Base-by-base conservation (phyloP, 768 basidiomycete genomes). In the Russula virescens region DNA sequence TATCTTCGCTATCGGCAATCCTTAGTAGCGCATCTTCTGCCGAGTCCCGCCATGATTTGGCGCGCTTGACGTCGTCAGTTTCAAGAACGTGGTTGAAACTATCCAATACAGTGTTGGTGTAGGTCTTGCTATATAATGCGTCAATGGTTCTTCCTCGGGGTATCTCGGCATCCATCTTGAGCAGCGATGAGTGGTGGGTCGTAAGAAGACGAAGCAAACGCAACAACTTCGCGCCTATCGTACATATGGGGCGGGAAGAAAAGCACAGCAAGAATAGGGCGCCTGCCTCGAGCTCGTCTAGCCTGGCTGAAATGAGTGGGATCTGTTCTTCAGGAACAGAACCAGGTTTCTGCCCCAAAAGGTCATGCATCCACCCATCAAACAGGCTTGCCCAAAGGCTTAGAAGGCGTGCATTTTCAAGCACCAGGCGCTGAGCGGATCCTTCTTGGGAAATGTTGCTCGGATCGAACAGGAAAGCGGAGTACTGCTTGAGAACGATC, bases 351-450 rank as follows among this genome's bases (percentile, higher is more conserved):
- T 75, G 76, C 62, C 74, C 76, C 28, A 76, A 72, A 57, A 83
- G 73, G 56, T 76, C 77, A 54, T 76, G 73, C 45, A 86, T 78
- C 88, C 93, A 92, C 14, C 75, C 77, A 54, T 88, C 84, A 18
- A 94, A 81, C 3, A 94, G 73, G 28, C 78, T 79, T 8, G 82
- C 76, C 94, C 94, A 97, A 7, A 94, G 75, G 40, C 79, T 76
- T 42, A 93, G 76, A 6, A 96, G 71, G 25, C 85, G 80, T 11
- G 82, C 72, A 21, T 85, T 86, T 69, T 93, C 89, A 14, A 88
- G 74, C 52, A 86, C 77, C 6, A 91, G 76, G 61, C 83, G 81
- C 54, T 83, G 73, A 0, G 84, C 82, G 8, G 83, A 76, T n/a
- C 82, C 80, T 61, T 90, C 89, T 50, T 83, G 79, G 14, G 83